Evolutionary conservation across 2,329 filamentous ascomycete species (phyloP), one percentile per base, ranked within the genome.

Genomic region (Calonectria leucothoes): DNA sequence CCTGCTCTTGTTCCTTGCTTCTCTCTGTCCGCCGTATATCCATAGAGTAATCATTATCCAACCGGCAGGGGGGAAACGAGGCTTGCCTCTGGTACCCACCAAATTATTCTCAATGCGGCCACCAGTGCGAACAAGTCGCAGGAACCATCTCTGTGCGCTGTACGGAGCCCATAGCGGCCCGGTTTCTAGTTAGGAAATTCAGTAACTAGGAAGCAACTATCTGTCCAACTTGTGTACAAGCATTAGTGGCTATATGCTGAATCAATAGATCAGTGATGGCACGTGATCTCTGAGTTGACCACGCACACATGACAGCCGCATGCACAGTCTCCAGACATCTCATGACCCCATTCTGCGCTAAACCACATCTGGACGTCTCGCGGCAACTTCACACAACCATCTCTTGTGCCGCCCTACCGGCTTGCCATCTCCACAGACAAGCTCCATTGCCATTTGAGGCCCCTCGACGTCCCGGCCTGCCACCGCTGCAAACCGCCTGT

Each of bases 301-400:
- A n/a, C 27, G 33, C 10, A 23, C 55, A 61, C 55, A 61, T 61
- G 55, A 61, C 55, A 61, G 35, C 33, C 17, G 49, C 48, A 45
- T 45, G 51, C 49, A 55, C 65, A 48, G 39, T 45, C 39, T 25
- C 51, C 29, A 23, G 25, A 45, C 65, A 23, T 61, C 55, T 61
- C 55, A 71, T 74, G 72, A 51, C 69, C 63, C 51, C 69, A 69
- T 71, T 55, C 31, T 12, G 15, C 69, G 33, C 72, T 74, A 74
- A 72, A 4, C 66, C 52, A 52, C 33, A 74, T 69, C 31, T 63
- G 35, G 65, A 45, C 48, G 20, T 33, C 42, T 51, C 42, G 63
- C 69, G 48, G 23, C 12, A 69, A 69, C 59, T 45, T 70, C 67
- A 48, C 68, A 39, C 57, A 61, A 52, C 71, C 45, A 23, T 70